These are phyloP conservation scores for Trichosanthes truncata DNA, from an alignment of 306 rosid genomes.

Conservation along the genomic window DNA sequence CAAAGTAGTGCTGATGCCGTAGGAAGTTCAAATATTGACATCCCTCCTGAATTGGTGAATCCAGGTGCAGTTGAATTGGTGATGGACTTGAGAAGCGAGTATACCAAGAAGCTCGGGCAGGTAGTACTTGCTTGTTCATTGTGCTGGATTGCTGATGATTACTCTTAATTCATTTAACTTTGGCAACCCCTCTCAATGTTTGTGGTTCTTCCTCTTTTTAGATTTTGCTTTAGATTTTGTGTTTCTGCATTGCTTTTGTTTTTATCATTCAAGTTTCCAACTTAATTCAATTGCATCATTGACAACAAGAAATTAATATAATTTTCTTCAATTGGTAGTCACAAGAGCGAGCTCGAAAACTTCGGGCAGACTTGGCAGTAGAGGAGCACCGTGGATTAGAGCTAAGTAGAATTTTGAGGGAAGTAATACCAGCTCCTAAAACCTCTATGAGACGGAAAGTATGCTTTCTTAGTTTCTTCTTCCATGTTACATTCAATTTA, in stretches of 20 bases:
- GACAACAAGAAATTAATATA: neutral
- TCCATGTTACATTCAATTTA: neutral
- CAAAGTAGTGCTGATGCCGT: slow-evolving; percentile 33
- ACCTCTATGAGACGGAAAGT: slow-evolving; percentile 66
- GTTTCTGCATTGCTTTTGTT: neutral
- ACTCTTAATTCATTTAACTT: neutral
- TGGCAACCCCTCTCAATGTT: neutral
- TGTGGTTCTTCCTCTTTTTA: neutral
- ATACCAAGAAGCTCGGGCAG: slow-evolving; percentile 76
- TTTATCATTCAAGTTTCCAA: neutral
- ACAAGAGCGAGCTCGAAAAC: slow-evolving; percentile 68
- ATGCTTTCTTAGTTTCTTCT: neutral
- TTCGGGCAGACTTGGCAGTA: slow-evolving; percentile 72
- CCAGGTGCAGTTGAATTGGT: slow-evolving; percentile 72
- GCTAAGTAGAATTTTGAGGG: slow-evolving; percentile 79
- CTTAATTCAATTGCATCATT: neutral
- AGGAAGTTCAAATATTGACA: slow-evolving; percentile 33
- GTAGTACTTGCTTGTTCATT: slow-evolving; percentile 25
- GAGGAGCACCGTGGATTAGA: slow-evolving; percentile 81
- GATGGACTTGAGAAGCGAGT: slow-evolving; percentile 69
- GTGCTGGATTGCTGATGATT: neutral
- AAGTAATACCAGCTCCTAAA: slow-evolving; percentile 77
- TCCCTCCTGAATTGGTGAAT: slow-evolving; percentile 64
- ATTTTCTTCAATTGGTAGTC: slow-evolving; percentile 47
- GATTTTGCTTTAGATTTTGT: neutral